Evolutionary conservation across 495 filamentous ascomycete species (phyloP).

Genomic region (Parathielavia appendiculata): DNA sequence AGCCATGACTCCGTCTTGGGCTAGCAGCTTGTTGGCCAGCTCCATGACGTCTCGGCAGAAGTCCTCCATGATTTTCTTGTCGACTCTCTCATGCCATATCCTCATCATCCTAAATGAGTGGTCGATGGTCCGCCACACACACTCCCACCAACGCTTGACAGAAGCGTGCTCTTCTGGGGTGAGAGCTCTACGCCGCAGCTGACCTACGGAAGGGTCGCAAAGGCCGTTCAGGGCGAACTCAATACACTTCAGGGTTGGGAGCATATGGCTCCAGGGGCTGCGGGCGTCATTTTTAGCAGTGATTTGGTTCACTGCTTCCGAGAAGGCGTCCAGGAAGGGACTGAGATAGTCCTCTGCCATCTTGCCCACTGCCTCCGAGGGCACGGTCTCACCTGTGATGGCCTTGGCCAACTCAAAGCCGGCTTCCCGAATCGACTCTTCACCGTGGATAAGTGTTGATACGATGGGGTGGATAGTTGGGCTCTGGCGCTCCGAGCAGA

Average conservation of each 20-base stretch:
- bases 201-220: constrained; percentile 73
- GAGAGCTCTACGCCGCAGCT: constrained; percentile 62
- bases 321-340: constrained; percentile 34
- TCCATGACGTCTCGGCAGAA: constrained; percentile 93
- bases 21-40: constrained; percentile 78
- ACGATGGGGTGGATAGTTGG: constrained; percentile 59
- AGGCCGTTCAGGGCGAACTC: constrained; percentile 74
- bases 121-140: constrained; percentile 69
- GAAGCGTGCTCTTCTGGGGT: constrained; percentile 56
- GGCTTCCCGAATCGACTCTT: constrained; percentile 65
- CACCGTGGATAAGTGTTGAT: constrained; percentile 60
- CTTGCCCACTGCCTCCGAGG: constrained; percentile 68
- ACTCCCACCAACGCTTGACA: constrained; percentile 72
- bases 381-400: constrained; percentile 62
- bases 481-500: constrained; percentile 58
- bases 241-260: constrained; percentile 65
- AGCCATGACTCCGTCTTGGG: constrained; percentile 72
- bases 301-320: constrained; percentile 42
- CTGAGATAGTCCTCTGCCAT: constrained; percentile 58
- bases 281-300: constrained; percentile 49
- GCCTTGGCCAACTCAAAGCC: constrained; percentile 75
- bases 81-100: constrained; percentile 63
- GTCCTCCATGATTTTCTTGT: constrained; percentile 74
- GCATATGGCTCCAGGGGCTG: constrained; percentile 58
- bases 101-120: constrained; percentile 82